Percentiles rank a stretch among this genome's conserved stretches.
Conservation (phyloP, 2,329 filamentous ascomycete species). For the Dothideomycetes sp. region DNA sequence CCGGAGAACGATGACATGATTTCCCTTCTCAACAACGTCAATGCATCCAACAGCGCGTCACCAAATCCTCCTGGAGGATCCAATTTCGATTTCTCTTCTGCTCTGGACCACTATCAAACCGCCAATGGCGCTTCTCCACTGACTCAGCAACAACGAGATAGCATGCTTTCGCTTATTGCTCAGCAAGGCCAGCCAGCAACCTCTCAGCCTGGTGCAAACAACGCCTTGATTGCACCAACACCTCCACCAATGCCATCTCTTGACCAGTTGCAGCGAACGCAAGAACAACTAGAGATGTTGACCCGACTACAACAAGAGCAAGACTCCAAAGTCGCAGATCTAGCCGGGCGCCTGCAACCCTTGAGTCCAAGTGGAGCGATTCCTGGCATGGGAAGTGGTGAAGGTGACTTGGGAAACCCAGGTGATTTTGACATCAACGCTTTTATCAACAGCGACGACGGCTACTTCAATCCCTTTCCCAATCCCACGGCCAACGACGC, state of each 20-base stretch:
- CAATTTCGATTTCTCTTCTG: slow-evolving; percentile 32
- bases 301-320: slow-evolving; percentile 72
- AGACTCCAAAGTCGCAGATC: slow-evolving; percentile 61
- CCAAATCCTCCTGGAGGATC: slow-evolving; percentile 16
- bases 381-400: slow-evolving; percentile 47
- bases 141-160: slow-evolving; percentile 35
- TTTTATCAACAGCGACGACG: slow-evolving; percentile 38
- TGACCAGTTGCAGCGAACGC: slow-evolving; percentile 55
- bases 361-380: slow-evolving; percentile 71
- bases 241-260: slow-evolving; percentile 46
- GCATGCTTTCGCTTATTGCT: slow-evolving; percentile 35
- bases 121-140: slow-evolving; percentile 34
- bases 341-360: slow-evolving; percentile 64
- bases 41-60: slow-evolving; percentile 19
- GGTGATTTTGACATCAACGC: slow-evolving; percentile 43
- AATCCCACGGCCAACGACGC: background rate
- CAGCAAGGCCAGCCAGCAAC: slow-evolving; percentile 23
- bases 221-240: slow-evolving; percentile 45
- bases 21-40: slow-evolving; percentile 37
- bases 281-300: slow-evolving; percentile 67
- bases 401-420: slow-evolving; percentile 23
- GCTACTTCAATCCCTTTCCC: slow-evolving; percentile 4
- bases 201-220: slow-evolving; percentile 31
- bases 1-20: slow-evolving; percentile 38
- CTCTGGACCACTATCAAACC: slow-evolving; percentile 37